A percentile compares a stretch with the other conserved stretches of the same genome.
Evolutionary conservation across 1,284 basidiomycete species (phyloP).

Genomic region (Erythrobasidium hasegawianum): DNA sequence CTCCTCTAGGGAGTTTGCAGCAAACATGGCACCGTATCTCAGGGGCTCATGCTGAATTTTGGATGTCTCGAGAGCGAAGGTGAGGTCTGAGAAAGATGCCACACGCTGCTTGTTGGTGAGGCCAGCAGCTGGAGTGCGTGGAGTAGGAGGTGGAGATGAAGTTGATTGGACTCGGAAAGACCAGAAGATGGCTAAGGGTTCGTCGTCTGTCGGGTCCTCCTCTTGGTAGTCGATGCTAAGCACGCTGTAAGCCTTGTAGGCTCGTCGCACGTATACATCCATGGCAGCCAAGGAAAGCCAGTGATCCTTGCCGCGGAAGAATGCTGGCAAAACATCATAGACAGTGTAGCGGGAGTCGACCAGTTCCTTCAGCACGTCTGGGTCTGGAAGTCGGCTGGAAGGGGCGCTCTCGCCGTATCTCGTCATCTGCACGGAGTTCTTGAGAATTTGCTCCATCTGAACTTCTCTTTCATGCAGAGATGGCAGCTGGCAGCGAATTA

Average conservation of each 20-base stretch:
- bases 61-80: constrained; percentile 72
- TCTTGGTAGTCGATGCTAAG: constrained; percentile 91
- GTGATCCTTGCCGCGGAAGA: constrained; percentile 76
- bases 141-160: constrained; percentile 27
- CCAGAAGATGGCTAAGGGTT: constrained; percentile 80
- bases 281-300: constrained; percentile 86
- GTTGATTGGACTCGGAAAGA: constrained; percentile 79
- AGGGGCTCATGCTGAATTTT: constrained; percentile 73
- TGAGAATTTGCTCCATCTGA: constrained; percentile 93
- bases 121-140: constrained; percentile 32
- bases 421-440: constrained; percentile 75
- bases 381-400: constrained; percentile 66
- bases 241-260: constrained; percentile 91
- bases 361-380: constrained; percentile 84
- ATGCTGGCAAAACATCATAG: constrained; percentile 91
- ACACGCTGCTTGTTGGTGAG: constrained; percentile 38
- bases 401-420: constrained; percentile 83
- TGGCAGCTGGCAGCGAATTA: constrained; percentile 92
- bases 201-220: constrained; percentile 72
- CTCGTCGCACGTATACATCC: constrained; percentile 92
- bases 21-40: constrained; percentile 81
- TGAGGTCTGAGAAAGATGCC: constrained; percentile 90
- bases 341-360: constrained; percentile 95
- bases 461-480: constrained; percentile 88
- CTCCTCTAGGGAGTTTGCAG: constrained; percentile 71